These are phyloP conservation scores for Neckera pumila DNA, from an alignment of 225 moss, liverwort and hornwort species.

Conservation along the genomic window DNA sequence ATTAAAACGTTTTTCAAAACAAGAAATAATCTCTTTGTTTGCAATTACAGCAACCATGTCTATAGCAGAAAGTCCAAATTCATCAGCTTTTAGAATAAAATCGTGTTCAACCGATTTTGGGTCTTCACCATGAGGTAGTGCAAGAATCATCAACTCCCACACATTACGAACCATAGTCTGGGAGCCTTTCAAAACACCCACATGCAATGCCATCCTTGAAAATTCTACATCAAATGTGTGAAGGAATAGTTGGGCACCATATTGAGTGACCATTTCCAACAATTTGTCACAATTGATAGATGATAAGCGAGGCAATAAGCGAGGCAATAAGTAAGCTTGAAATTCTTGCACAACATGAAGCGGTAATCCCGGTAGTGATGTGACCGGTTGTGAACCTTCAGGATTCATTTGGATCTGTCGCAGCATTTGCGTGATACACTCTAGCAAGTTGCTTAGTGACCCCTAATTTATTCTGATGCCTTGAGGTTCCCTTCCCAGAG, in stretches of 20 bases:
- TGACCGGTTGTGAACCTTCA: no score
- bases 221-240: fast-evolving
- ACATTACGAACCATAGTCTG: fast-evolving
- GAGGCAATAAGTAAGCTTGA: fast-evolving
- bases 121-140: fast-evolving
- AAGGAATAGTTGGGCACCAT: neutral
- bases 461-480: neutral
- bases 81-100: neutral
- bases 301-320: no score
- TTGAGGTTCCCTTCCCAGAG: neutral
- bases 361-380: fast-evolving
- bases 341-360: neutral
- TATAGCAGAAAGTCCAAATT: neutral
- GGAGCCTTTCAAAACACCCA: neutral
- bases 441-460: neutral
- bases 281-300: neutral
- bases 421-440: neutral
- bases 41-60: neutral
- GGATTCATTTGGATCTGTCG: neutral
- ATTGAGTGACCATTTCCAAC: neutral
- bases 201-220: neutral
- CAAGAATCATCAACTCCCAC: neutral
- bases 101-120: no score
- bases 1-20: neutral
- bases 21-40: neutral